Evolutionary conservation across 2,329 filamentous ascomycete genomes (phyloP).

Genomic region (Orbilia blumenaviensis): DNA sequence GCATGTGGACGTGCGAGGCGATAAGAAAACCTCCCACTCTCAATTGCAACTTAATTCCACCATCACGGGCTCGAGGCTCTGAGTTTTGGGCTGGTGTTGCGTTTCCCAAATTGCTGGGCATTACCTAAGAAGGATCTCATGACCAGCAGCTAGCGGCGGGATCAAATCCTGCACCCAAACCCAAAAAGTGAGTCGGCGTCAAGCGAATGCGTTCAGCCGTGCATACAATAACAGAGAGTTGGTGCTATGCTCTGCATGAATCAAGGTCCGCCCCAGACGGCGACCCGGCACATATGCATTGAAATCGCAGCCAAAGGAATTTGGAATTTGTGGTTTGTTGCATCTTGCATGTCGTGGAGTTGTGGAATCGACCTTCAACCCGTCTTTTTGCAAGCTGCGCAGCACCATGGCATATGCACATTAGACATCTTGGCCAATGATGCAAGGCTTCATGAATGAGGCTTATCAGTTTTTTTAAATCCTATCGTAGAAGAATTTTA

Average conservation of each 20-base stretch:
- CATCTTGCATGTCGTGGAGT: neutral
- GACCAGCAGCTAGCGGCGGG: constrained; percentile 7
- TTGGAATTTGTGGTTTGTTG: neutral
- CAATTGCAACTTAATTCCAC: neutral
- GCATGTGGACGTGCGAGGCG: neutral
- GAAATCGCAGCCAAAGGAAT: neutral
- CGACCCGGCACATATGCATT: constrained; percentile 1
- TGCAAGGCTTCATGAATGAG: neutral
- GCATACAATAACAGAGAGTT: neutral
- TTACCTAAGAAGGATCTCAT: constrained; percentile 22
- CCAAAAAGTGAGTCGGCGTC: neutral
- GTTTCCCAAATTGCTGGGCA: constrained; percentile 7
- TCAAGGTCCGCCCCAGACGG: neutral
- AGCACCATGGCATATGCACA: neutral
- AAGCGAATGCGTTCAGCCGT: constrained; percentile 16
- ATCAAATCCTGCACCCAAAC: neutral
- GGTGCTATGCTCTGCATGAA: constrained; percentile 12
- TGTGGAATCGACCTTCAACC: neutral
- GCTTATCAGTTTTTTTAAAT: neutral
- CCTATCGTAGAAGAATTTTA: neutral
- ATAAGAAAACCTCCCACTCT: neutral
- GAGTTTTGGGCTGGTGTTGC: neutral
- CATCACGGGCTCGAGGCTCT: constrained; percentile 22
- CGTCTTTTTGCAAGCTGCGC: too few species aligned
- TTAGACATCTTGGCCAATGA: neutral